phyloP scores from a whole-genome alignment of 805 yeast genomes.

The Helenozyma baotianmanensis region DNA sequence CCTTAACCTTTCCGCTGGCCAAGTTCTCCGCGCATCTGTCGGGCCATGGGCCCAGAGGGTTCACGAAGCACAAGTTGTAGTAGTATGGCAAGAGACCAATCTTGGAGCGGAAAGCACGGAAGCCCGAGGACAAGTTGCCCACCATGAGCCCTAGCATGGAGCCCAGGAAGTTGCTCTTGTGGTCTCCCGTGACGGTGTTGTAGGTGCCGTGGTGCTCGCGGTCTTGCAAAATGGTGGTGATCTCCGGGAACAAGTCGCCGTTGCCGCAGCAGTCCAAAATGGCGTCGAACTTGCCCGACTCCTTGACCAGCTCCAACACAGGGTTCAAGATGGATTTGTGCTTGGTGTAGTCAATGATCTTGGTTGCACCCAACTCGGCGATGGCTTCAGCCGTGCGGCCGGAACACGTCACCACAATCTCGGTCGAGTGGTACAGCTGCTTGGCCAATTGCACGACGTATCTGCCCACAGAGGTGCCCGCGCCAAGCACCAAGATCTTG shows the following conservation, averaged over 20 bases:
- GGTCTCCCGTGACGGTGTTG: constrained; percentile 56
- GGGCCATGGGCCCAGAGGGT: constrained; percentile 13
- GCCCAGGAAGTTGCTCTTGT: constrained; percentile 29
- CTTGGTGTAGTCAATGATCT: constrained; percentile 53
- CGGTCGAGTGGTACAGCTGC: constrained; percentile 34
- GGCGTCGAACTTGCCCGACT: constrained; percentile 46
- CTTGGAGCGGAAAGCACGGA: background rate
- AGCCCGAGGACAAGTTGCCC: background rate
- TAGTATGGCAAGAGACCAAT: constrained; percentile 22
- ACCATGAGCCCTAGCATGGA: background rate
- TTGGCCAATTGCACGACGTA: constrained; percentile 55
- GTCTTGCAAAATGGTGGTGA: constrained; percentile 42
- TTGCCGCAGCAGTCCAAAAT: constrained; percentile 68
- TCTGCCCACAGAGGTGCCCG: constrained; percentile 66
- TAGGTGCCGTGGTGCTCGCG: constrained; percentile 40
- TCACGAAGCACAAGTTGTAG: constrained; percentile 20
- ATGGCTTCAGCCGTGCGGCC: constrained; percentile 42
- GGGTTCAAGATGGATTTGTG: constrained; percentile 29
- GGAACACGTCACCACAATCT: constrained; percentile 57
- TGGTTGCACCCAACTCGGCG: constrained; percentile 51
- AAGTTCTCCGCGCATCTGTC: constrained; percentile 34
- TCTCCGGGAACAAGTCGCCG: constrained; percentile 40
- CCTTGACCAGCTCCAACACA: constrained; percentile 30
- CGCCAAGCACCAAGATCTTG: constrained; percentile 64
- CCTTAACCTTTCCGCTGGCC: constrained; percentile 38